Base-by-base conservation (phyloP, 164 flowering plant species). In the Macadamia integrifolia region DNA sequence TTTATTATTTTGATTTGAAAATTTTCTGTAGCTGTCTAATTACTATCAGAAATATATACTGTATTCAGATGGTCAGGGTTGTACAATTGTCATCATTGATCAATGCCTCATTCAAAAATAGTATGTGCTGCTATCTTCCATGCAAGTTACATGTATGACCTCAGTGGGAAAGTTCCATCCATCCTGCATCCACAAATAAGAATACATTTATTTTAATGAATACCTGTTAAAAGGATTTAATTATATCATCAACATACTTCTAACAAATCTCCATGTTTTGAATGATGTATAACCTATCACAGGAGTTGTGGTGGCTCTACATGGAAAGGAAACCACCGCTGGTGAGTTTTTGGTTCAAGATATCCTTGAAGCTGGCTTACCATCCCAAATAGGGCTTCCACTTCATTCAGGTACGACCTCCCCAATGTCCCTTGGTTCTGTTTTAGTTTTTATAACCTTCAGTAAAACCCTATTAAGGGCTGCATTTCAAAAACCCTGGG, bases 251-350 rank as follows among this genome's bases (percentile, higher is more conserved):
- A 50, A 35, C 60, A 1, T n/a, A 9, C 53, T 17, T 40, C 32
- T n/a, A 31, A 17, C 6, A 52, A 55, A 60, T n/a, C 28, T n/a
- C 30, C 31, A 30, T 57, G 17, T 17, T 13, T 23, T 69, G 3
- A 46, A 56, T 49, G 61, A 58, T 66, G 48, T 76, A 43, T 17
- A 69, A 61, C 32, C 44, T 59, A 57, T 76, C 59, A 62, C 65
- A 95, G 98, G 99, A 12, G 60, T 83, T 76, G 93, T 95, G 50
- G 86, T 80, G 75, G 98, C 94, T 75, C 77, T 95, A 75, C 97
- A 81, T 80, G 98, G 99, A 76, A 92, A 85, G 79, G 96, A 88
- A 78, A 86, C 91, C 53, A 69, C 71, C 61, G 80, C 85, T 66
- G 99, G 98, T 52, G 88, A 85, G 18, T 95, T 95, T 77, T 73